Percentiles rank a stretch among this genome's conserved stretches.
These are phyloP conservation scores for Bromus sterilis DNA, from an alignment of 176 grass and related monocot genomes.

Conservation along the genomic window DNA sequence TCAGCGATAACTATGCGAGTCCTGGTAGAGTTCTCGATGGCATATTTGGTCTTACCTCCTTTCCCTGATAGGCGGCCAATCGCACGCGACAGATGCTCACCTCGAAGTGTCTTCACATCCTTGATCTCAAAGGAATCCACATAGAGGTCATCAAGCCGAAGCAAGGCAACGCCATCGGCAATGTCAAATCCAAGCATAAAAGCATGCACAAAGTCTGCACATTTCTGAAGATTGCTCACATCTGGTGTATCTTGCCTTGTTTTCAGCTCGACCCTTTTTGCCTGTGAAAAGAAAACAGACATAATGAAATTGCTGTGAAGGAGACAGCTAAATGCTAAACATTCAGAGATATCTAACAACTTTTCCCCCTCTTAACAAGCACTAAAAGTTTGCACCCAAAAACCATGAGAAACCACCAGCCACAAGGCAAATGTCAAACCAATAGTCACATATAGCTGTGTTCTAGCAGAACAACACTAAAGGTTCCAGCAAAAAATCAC, in stretches of 20 bases:
- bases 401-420: not conserved
- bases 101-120: slow-evolving; percentile 87
- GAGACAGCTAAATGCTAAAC: not conserved
- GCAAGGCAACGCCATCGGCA: slow-evolving; percentile 51
- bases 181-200: slow-evolving; percentile 97
- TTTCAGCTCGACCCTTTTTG: slow-evolving; percentile 83
- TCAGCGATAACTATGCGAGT: slow-evolving; percentile 87
- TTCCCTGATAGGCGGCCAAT: slow-evolving; percentile 87
- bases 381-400: not conserved
- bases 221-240: slow-evolving; percentile 86
- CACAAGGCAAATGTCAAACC: not conserved
- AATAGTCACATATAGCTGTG: not conserved
- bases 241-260: slow-evolving; percentile 74
- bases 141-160: slow-evolving; percentile 78
- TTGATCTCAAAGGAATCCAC: slow-evolving; percentile 96
- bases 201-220: slow-evolving; percentile 68
- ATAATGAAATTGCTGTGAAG: not conserved
- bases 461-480: too few species aligned
- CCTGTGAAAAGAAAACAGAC: slow-evolving; percentile 20
- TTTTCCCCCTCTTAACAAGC: too few species aligned
- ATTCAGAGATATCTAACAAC: not conserved
- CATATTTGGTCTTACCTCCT: slow-evolving; percentile 86
- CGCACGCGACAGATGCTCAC: slow-evolving; percentile 82
- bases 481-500: not conserved
- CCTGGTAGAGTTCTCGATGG: slow-evolving; percentile 89